A percentile compares a stretch with the other conserved stretches of the same genome.
phyloP scores from a whole-genome alignment of 2,329 filamentous ascomycete genomes.

The Cladosporium velox region DNA sequence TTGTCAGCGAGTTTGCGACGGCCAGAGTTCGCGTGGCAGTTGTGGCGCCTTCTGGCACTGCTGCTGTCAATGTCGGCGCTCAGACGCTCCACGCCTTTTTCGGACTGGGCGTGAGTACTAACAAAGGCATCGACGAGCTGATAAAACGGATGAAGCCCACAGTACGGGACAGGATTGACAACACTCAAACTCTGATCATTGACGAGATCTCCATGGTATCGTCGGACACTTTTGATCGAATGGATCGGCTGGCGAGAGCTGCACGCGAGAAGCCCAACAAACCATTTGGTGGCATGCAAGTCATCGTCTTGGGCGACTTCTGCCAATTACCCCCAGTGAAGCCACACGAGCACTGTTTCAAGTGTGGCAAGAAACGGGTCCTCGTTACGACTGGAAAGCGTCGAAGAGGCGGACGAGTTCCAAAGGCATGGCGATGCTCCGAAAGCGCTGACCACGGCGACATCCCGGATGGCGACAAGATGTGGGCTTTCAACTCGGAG shows the following conservation, averaged over 20 bases:
- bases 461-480: conserved; percentile 43
- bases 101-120: conserved; percentile 54
- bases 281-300: conserved; percentile 24
- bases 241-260: conserved; percentile 41
- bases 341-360: conserved; percentile 55
- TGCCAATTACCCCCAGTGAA: conserved; percentile 62
- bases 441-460: neutral
- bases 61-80: conserved; percentile 60
- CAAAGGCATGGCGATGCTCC: neutral
- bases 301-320: conserved; percentile 62
- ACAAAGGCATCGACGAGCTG: conserved; percentile 45
- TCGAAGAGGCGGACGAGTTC: neutral
- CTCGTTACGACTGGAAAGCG: neutral
- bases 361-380: conserved; percentile 9
- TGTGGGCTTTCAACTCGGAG: conserved; percentile 57
- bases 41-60: conserved; percentile 61
- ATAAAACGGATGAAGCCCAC: conserved; percentile 26
- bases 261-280: conserved; percentile 15
- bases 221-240: conserved; percentile 54
- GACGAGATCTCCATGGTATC: conserved; percentile 70
- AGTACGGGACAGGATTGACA: conserved; percentile 41
- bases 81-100: conserved; percentile 60
- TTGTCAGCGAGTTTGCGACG: conserved; percentile 37
- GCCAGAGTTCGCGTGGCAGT: conserved; percentile 49
- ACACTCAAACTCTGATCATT: conserved; percentile 60